Evolutionary conservation across 164 flowering plant genomes (phyloP), one percentile per base, ranked within the genome.

Genomic region (Aristolochia californica): DNA sequence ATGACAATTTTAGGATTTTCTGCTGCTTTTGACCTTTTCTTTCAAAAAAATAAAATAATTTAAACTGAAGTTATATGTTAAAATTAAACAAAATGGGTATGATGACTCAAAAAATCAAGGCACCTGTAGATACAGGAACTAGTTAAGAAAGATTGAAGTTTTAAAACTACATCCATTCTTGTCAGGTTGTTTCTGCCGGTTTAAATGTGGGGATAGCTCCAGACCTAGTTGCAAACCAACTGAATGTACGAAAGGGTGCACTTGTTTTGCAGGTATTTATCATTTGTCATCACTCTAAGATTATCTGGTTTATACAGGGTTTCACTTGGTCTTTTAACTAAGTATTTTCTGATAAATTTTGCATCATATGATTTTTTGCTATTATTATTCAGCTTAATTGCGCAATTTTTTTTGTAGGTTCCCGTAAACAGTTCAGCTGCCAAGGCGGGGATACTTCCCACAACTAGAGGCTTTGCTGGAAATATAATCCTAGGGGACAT

Each of bases 211-310:
- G 85, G 26, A 70, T 88, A 63, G 97, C 98, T 51, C 84, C 98
- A 20, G 98, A 88, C 60, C 71, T 81, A 53, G 61, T 91, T 55
- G 89, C 98, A 38, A 88, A 81, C 75, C 96, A 91, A 69, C 82
- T 91, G 26, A 91, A 85, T 73, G 91, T 85, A 71, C 84, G 91
- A 65, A 85, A 83, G 57, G 98, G 98, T 62, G 95, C 95, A 59
- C 85, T 88, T 60, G 59, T 91, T 65, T 66, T 91, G 45, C 87
- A 70, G 94, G 98, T 86, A 75, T 9, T 7, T 22, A 18, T 28
- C 34, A 21, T 7, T 48, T 45, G 13, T n/a, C 16, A 13, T 53
- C 34, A 25, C 13, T 24, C 44, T 48, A 24, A 47, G 21, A 47
- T 17, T 4, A 47, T 47, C 40, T 5, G 20, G 22, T 25, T 27